Percentiles rank a stretch among this genome's conserved stretches.
Conservation (phyloP, 2,329 filamentous ascomycete genomes). For the Berkeleyomyces rouxiae region DNA sequence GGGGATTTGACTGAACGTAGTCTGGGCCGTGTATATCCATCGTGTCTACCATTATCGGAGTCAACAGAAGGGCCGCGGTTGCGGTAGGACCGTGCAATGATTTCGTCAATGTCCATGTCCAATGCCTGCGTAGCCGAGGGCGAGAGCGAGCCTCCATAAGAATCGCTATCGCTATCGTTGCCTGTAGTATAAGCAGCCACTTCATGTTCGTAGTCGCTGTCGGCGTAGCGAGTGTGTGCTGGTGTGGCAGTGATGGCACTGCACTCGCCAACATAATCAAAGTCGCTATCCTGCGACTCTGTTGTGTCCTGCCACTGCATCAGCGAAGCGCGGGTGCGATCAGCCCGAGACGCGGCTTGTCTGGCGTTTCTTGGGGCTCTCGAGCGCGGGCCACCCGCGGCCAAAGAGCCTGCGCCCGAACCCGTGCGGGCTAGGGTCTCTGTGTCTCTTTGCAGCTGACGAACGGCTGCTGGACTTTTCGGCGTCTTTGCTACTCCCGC, state of each 20-base stretch:
- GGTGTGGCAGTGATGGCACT: background rate
- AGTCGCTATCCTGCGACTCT: background rate
- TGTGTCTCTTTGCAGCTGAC: background rate
- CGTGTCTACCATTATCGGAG: background rate
- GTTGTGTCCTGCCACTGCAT: background rate
- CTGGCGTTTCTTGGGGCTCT: slow-evolving; percentile 10
- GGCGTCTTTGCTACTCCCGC: background rate
- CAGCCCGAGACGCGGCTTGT: slow-evolving; percentile 1
- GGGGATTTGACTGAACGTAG: background rate
- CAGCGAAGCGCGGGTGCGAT: background rate
- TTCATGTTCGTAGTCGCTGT: slow-evolving; percentile 3
- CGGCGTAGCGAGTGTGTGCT: background rate
- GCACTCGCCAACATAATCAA: background rate
- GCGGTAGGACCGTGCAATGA: slow-evolving; percentile 6
- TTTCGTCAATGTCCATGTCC: slow-evolving; percentile 10
- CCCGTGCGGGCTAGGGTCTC: background rate
- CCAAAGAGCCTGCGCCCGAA: slow-evolving; percentile 4
- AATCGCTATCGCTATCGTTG: background rate
- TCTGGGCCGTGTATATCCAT: background rate
- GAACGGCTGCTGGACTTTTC: background rate
- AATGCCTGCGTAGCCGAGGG: slow-evolving; percentile 8
- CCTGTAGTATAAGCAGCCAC: background rate
- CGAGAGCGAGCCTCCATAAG: background rate
- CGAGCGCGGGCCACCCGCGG: slow-evolving; percentile 2
- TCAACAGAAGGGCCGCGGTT: background rate